Evolutionary conservation across 2,329 filamentous ascomycete species (phyloP), one percentile per base, ranked within the genome.

Genomic region (Botrytis paeoniae): DNA sequence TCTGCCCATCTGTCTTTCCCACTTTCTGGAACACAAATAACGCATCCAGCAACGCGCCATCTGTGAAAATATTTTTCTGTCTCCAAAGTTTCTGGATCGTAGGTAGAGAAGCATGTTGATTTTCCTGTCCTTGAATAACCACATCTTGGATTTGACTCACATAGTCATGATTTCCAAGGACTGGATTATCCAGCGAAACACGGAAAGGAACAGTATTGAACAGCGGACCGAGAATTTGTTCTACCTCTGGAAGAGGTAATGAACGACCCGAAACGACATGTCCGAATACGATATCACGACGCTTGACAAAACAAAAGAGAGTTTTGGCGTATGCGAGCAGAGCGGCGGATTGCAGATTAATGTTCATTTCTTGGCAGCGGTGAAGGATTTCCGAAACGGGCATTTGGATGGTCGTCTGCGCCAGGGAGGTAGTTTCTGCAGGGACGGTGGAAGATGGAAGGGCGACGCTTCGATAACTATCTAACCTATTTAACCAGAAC

Each of bases 281-380:
- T 1, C 83, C 83, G 73, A 83, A 81, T 1, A 77, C 75, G 18
- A 84, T 83, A 78, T 97, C 92, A 0, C 54, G 54, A 18, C 68
- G 68, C 22, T 60, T 70, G 22, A 70, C 68, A 7, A 61, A 61
- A 32, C 68, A 70, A 9, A 32, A 70, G 20, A 70, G 68, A 14
- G 39, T 57, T 43, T 70, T 70, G n/a, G 37, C 54, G 12, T 61
- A 70, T 25, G 54, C 68, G 22, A 70, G 51, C 4, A 70, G 68
- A 35, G 68, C 37, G 6, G 39, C 68, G 16, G 54, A 70, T 41
- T 70, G 68, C 35, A 70, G 29, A 32, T 70, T 61, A 2, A 70
- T 70, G 4, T 61, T 60, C 54, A 61, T 70, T n/a, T 32, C 18
- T 22, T 70, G n/a, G 22, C 68, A 70, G 32, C 54, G 68, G 22